Evolutionary conservation across 257 asterid species (phyloP), one percentile per base, ranked within the genome.

Genomic region (Gynochthodes officinalis): DNA sequence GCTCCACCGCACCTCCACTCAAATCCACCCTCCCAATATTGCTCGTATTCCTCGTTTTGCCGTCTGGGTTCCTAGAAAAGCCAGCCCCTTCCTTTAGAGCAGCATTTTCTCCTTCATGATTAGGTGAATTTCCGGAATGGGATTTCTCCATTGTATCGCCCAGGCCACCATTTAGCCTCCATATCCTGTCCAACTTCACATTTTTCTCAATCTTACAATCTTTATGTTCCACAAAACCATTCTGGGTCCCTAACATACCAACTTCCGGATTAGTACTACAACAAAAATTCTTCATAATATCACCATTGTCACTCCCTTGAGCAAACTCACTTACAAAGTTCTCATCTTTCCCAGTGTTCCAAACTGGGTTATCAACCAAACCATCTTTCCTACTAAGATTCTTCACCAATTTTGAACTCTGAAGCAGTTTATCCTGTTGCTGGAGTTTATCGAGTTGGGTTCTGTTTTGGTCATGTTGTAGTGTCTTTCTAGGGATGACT

Each of bases 401-500:
- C 67, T 30, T 44, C 3, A 37, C 73, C 14, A 57, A 43, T 67
- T 48, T 67, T 49, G 64, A 18, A 23, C 10, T 35, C 37, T 70
- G 58, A 49, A 40, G 37, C 18, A 54, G 15, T 32, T 25, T 48
- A 13, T 52, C 28, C 16, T 7, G 48, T 23, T 40, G 16, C 21
- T 55, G 72, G 65, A 76, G 78, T 42, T 81, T 78, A 33, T 59
- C 84, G 48, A 61, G 77, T 35, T 75, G 79, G 58, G 69, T 82
- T 23, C 69, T 64, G 39, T 85, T 80, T 37, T 74, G 69, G 40
- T 69, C 74, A 67, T 57, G 44, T 74, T 77, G 57, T 73, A 82
- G 82, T 62, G 80, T 39, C 8, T 37, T 35, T 28, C 16, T 1
- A 42, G 88, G 87, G 48, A 76, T 76, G 18, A 82, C 69, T 35